phyloP scores from a whole-genome alignment of 257 asterid species.

The Striga asiatica region DNA sequence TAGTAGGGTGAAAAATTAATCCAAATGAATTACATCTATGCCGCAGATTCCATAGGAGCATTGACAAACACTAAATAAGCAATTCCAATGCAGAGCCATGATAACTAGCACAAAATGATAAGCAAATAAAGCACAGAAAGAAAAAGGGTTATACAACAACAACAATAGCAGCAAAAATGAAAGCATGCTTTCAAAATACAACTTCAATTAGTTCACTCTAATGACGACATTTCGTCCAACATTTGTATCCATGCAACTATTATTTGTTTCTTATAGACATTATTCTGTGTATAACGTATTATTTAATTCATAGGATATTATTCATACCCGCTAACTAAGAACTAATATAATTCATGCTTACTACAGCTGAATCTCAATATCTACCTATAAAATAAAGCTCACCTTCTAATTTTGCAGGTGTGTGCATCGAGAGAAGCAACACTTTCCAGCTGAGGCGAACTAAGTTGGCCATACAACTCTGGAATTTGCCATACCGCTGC shows the following conservation, averaged over 20 bases:
- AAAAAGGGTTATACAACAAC: not conserved
- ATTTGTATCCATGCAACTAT: not conserved
- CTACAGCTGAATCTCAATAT: slow-evolving; percentile 8
- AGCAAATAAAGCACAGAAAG: slow-evolving; percentile 1
- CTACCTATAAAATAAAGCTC: slow-evolving; percentile 6
- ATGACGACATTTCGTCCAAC: slow-evolving; percentile 1
- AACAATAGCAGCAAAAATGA: not conserved
- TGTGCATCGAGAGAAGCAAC: slow-evolving; percentile 84
- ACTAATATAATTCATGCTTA: not conserved
- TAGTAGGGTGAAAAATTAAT: not conserved
- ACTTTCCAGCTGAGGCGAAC: slow-evolving; percentile 83
- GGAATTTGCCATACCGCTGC: slow-evolving; percentile 98
- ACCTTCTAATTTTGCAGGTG: slow-evolving; percentile 72
- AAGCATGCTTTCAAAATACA: slow-evolving; percentile 1
- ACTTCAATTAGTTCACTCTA: not conserved
- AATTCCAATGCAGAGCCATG: no score
- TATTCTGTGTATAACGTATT: not conserved
- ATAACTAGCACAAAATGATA: no score
- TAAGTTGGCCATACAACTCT: slow-evolving; percentile 88
- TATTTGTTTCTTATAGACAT: not conserved
- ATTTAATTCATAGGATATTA: not conserved
- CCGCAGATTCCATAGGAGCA: no score
- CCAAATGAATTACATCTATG: no score
- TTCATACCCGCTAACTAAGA: not conserved
- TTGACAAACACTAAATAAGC: no score